These are phyloP conservation scores for Backusella macrospora DNA, from an alignment of 192 early-diverging fungal species.

Conservation along the genomic window DNA sequence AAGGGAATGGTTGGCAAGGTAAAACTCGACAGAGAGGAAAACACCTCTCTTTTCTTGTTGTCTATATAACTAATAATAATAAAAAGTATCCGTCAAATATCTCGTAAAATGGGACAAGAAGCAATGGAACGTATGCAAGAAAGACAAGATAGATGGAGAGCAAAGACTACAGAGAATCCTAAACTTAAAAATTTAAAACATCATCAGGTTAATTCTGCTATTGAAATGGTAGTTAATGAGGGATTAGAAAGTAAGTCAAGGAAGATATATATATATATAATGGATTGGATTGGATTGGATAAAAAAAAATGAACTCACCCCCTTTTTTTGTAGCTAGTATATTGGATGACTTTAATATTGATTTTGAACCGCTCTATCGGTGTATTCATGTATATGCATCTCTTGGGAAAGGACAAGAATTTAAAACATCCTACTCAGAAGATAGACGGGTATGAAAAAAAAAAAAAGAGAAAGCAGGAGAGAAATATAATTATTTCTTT, in stretches of 20 bases:
- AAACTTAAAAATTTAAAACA: constrained; percentile 49
- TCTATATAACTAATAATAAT: not conserved
- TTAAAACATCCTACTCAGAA: constrained; percentile 87
- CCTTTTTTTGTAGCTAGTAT: constrained; percentile 54
- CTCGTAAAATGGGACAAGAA: constrained; percentile 79
- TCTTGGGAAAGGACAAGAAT: constrained; percentile 83
- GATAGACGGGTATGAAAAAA: constrained; percentile 66
- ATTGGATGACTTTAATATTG: constrained; percentile 73
- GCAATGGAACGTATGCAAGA: constrained; percentile 79
- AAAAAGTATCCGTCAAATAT: constrained; percentile 75
- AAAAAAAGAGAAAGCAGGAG: no score
- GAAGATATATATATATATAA: not conserved
- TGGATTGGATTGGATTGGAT: not conserved
- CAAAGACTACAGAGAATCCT: constrained; percentile 45
- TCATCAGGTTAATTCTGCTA: constrained; percentile 73
- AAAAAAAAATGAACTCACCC: not conserved
- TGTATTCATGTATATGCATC: constrained; percentile 96
- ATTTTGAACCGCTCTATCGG: constrained; percentile 94
- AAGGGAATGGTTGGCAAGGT: constrained; percentile 92
- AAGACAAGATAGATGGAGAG: constrained; percentile 65
- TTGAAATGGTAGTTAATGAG: constrained; percentile 84
- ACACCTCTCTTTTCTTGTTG: not conserved
- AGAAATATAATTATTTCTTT: no score
- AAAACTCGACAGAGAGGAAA: not conserved
- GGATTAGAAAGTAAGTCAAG: constrained; percentile 67